These are phyloP conservation scores for Zygotorulaspora danielsina DNA, from an alignment of 805 yeast species.

Conservation along the genomic window DNA sequence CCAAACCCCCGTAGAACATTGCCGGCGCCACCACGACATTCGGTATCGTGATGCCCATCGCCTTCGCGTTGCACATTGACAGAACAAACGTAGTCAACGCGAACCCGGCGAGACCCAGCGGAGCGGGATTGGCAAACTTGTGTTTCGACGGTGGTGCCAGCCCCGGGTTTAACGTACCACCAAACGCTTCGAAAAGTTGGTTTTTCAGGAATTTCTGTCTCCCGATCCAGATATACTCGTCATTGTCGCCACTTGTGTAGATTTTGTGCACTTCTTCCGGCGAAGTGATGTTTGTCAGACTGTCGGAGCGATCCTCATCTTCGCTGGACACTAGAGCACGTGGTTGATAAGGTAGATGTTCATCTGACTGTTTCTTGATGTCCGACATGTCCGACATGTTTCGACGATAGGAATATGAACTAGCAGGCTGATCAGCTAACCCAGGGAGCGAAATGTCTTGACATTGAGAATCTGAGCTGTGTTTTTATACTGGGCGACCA, in stretches of 20 bases:
- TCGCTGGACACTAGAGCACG: constrained; percentile 5
- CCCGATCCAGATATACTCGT: constrained; percentile 67
- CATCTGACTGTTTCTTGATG: constrained; percentile 8
- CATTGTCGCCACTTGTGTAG: constrained; percentile 44
- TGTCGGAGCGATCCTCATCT: background rate
- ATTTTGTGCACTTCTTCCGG: constrained; percentile 22
- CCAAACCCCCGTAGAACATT: constrained; percentile 58
- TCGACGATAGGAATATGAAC: background rate
- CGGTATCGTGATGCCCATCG: constrained; percentile 49
- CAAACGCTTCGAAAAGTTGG: constrained; percentile 65
- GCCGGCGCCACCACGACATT: constrained; percentile 56
- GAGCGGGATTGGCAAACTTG: constrained; percentile 62
- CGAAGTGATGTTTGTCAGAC: constrained; percentile 1
- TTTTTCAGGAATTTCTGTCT: constrained; percentile 58
- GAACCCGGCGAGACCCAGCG: constrained; percentile 58
- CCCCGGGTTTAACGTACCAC: constrained; percentile 81
- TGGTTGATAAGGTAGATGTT: constrained; percentile 7
- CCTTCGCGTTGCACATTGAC: constrained; percentile 51
- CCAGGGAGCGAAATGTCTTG: background rate
- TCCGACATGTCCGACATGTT: constrained; percentile 5
- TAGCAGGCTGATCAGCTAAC: background rate
- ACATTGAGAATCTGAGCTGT: too few relatives aligned
- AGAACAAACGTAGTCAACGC: constrained; percentile 60
- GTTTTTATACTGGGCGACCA: too few relatives aligned
- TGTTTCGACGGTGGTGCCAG: constrained; percentile 52